phyloP scores from a whole-genome alignment of 2,329 filamentous ascomycete species.

The Scedosporium dehoogii region DNA sequence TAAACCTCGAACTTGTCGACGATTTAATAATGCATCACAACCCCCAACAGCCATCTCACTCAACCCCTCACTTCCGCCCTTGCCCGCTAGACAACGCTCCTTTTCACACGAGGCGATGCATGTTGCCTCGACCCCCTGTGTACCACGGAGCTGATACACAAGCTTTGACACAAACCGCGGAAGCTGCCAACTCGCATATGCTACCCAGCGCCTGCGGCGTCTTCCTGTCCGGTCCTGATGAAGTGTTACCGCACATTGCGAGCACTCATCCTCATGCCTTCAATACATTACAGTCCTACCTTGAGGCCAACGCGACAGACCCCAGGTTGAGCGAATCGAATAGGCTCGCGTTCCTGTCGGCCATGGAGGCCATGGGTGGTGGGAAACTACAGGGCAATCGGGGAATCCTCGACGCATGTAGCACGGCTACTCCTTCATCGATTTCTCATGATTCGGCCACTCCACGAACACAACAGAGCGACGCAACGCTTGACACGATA shows the following conservation, averaged over 20 bases:
- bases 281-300: slow-evolving; percentile 7
- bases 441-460: slow-evolving; percentile 5
- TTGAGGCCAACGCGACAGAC: slow-evolving; percentile 7
- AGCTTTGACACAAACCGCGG: slow-evolving; percentile 2
- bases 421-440: slow-evolving; percentile 2
- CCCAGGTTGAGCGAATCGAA: slow-evolving; percentile 6
- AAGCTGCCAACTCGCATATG: slow-evolving; percentile 3
- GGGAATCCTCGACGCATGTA: slow-evolving; percentile 1
- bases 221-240: slow-evolving; percentile 8
- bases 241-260: slow-evolving; percentile 9
- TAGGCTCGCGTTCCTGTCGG: slow-evolving; percentile 5
- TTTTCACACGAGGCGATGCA: slow-evolving; percentile 12
- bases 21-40: slow-evolving; percentile 9
- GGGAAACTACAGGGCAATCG: neutral
- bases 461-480: slow-evolving; percentile 2
- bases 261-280: slow-evolving; percentile 9
- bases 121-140: slow-evolving; percentile 11
- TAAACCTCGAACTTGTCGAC: slow-evolving; percentile 4
- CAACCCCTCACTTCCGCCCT: slow-evolving; percentile 8
- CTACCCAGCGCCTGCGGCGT: slow-evolving; percentile 10
- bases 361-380: slow-evolving; percentile 7
- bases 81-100: slow-evolving; percentile 11
- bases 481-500: slow-evolving; percentile 2
- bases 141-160: slow-evolving; percentile 9
- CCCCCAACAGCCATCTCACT: slow-evolving; percentile 2